A percentile compares a stretch with the other conserved stretches of the same genome.
Evolutionary conservation across 2,329 filamentous ascomycete genomes (phyloP).

Genomic region (Xylariaceae sp.): DNA sequence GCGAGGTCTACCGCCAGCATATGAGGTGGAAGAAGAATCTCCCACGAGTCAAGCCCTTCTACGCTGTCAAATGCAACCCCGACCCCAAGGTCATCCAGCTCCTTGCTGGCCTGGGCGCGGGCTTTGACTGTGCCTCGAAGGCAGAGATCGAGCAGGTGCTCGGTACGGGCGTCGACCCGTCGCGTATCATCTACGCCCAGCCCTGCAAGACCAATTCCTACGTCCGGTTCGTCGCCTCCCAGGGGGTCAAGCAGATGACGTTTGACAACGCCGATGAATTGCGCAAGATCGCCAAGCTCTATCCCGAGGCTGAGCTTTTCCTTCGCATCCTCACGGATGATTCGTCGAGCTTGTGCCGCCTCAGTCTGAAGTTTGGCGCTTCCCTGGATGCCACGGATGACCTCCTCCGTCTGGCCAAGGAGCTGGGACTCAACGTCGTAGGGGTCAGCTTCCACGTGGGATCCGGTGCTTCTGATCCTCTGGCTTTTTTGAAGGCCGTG

Average conservation of each 20-base stretch:
- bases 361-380: slow-evolving; percentile 97
- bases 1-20: slow-evolving; percentile 98
- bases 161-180: slow-evolving; percentile 72
- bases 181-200: slow-evolving; percentile 96
- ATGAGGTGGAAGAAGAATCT: slow-evolving; percentile 96
- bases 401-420: slow-evolving; percentile 73
- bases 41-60: slow-evolving; percentile 89
- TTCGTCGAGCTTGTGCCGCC: slow-evolving; percentile 84
- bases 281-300: slow-evolving; percentile 93
- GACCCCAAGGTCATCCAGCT: slow-evolving; percentile 85
- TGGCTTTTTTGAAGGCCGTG: slow-evolving; percentile 85
- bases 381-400: slow-evolving; percentile 74
- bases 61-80: slow-evolving; percentile 99
- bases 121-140: slow-evolving; percentile 98
- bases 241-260: slow-evolving; percentile 94
- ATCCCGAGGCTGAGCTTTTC: slow-evolving; percentile 82
- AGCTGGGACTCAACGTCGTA: slow-evolving; percentile 82
- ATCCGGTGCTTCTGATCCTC: slow-evolving; percentile 90
- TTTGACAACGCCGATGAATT: slow-evolving; percentile 98
- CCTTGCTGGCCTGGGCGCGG: slow-evolving; percentile 80
- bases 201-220: slow-evolving; percentile 99
- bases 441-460: slow-evolving; percentile 98
- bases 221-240: slow-evolving; percentile 78
- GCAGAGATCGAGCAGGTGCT: slow-evolving; percentile 91
- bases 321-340: slow-evolving; percentile 95